Evolutionary conservation across 1,139 yeast genomes (phyloP), one percentile per base, ranked within the genome.

Genomic region (Kodamaea sp.): DNA sequence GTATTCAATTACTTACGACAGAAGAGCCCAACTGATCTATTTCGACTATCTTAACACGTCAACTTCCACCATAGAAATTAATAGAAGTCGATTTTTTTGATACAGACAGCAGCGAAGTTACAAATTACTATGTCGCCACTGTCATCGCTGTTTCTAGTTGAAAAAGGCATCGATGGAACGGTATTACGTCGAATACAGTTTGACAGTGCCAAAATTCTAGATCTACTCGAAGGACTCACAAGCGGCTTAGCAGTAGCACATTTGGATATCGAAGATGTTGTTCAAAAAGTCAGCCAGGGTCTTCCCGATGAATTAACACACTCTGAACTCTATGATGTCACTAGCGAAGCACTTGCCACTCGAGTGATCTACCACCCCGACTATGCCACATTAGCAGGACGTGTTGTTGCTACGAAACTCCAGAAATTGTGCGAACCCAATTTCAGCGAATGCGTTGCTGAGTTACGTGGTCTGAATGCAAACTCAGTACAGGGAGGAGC

Each of bases 331-430:
- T 48, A 59, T 27, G 66, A 62, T 10, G 56, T 69, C 26, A 53
- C 63, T 2, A 63, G 76, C 2, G 81, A 76, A 45, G 57, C 61
- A 5, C 46, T 69, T 21, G 81, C 80, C 1, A 57, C 74, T 2
- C 54, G 66, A 44, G 64, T 70, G 1, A 66, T 72, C 2, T 50
- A 51, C 26, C 76, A 75, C 46, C 76, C 76, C 4, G 75, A 73
- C 39, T 70, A 66, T 43, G 57, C 79, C 1, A 34, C 57, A 4
- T 51, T 76, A 28, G 81, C 80, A 0, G 77, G 80, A 0, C 53
- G 78, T 38, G 53, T 76, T 1, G 66, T 66, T 31, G 64, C 66
- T 1, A 36, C 43, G 4, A 55, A 57, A 35, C 44, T 72, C 14
- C 75, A 67, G 24, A 50, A 49, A 16, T 43, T 40, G 10, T 48